Base-by-base conservation (phyloP, 352 stramenopile genomes). In the Blastocystis sp. region DNA sequence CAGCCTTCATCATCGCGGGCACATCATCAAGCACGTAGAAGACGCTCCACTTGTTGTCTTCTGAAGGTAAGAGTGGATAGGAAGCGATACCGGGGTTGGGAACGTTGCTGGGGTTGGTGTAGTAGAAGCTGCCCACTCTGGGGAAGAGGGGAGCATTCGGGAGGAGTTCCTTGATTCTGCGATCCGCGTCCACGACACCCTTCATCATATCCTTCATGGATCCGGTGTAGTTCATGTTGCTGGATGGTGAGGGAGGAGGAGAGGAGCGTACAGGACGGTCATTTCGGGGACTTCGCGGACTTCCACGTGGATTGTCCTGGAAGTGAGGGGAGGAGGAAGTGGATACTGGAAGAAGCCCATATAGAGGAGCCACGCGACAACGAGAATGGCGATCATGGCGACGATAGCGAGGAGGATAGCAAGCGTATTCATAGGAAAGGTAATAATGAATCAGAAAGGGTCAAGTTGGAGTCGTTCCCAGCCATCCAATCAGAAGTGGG, bases 221-320 rank as follows among this genome's bases (percentile, higher is more conserved):
- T 40, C 67, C 67, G 4, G 67, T 78, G 32, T 78, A 78, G 67
- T 78, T 78, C 44, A 78, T 63, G n/a, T 78, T 78, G 9, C 67
- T 78, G n/a, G 14, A 46, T 61, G 29, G 21, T 78, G 9, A 78
- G 4, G 4, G 21, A 4, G 36, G 29, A 34, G 18, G 11, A 27
- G 2, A 27, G n/a, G 3, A 61, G 36, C 29, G n/a, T 38, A 78
- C 67, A 78, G 21, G 42, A 78, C 49, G 27, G 67, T 78, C 67
- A 78, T 78, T 42, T 78, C 67, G 14, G 42, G 67, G 38, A 61
- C 40, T 24, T 78, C 67, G 14, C 48, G 16, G 2, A 78, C 18
- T 11, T 57, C n/a, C 36, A 78, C 38, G 21, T 34, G 7, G 1
- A 78, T 61, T n/a, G n/a, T 78, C 21, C 67, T 78, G 32, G 2